These are phyloP conservation scores for Oligophagozyma castellii DNA, from an alignment of 1,139 yeast genomes.

Conservation along the genomic window DNA sequence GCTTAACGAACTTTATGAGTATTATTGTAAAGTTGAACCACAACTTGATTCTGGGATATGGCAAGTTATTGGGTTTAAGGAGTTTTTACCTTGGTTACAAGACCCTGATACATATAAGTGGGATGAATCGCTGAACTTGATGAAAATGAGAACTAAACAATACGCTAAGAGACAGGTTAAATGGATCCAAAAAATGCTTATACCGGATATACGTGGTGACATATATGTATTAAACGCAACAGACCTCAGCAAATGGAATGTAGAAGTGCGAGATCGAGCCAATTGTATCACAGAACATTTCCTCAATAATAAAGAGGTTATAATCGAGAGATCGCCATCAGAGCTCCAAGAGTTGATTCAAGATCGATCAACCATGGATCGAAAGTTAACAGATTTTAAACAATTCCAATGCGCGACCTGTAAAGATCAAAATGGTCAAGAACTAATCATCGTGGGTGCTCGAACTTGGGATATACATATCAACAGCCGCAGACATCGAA, in stretches of 20 bases:
- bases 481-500: slow-evolving; percentile 49
- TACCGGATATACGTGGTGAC: slow-evolving; percentile 57
- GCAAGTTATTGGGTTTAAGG: slow-evolving; percentile 95
- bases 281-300: slow-evolving; percentile 34
- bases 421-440: slow-evolving; percentile 38
- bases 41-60: slow-evolving; percentile 46
- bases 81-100: slow-evolving; percentile 69
- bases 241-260: slow-evolving; percentile 46
- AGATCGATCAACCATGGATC: slow-evolving; percentile 11
- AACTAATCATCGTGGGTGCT: slow-evolving; percentile 59
- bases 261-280: slow-evolving; percentile 45
- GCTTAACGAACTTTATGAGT: slow-evolving; percentile 41
- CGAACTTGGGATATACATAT: slow-evolving; percentile 57
- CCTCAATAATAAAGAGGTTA: slow-evolving; percentile 14
- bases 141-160: slow-evolving; percentile 76
- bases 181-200: slow-evolving; percentile 70
- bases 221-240: slow-evolving; percentile 67
- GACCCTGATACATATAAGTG: slow-evolving; percentile 21
- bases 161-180: slow-evolving; percentile 87
- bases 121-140: slow-evolving; percentile 43
- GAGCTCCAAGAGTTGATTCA: slow-evolving; percentile 28
- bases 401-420: slow-evolving; percentile 61
- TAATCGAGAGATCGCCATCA: slow-evolving; percentile 32
- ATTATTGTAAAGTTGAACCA: slow-evolving; percentile 44
- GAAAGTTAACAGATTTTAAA: slow-evolving; percentile 39